Conservation (phyloP, 1,139 yeast genomes). For the Suhomyces maxii region DNA sequence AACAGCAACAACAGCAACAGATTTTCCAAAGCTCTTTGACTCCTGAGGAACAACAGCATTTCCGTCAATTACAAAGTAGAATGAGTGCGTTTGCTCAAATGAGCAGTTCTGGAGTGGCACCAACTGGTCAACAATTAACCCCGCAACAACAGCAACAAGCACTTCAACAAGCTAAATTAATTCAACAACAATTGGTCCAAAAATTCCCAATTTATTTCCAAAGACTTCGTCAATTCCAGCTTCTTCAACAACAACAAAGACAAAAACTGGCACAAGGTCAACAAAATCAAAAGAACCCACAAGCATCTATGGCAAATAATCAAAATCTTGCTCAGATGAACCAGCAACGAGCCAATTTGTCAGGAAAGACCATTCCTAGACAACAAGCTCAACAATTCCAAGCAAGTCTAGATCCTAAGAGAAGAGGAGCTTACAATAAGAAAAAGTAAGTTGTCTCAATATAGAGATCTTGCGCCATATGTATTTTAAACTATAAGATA, state of each 20-base stretch:
- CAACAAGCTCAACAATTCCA: constrained; percentile 6
- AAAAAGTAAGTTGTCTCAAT: constrained; percentile 7
- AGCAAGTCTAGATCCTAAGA: constrained; percentile 15
- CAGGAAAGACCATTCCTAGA: constrained; percentile 17
- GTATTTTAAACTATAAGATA: not conserved
- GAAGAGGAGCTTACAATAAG: constrained; percentile 15
- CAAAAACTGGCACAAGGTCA: constrained; percentile 22
- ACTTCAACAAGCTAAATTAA: constrained; percentile 42
- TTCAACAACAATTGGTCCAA: constrained; percentile 46
- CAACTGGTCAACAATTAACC: constrained; percentile 43
- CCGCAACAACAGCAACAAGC: constrained; percentile 51
- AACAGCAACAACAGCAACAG: constrained; percentile 49
- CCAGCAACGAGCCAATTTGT: constrained; percentile 15
- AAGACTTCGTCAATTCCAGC: constrained; percentile 42
- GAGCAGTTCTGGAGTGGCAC: constrained; percentile 49
- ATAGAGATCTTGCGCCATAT: too few species aligned
- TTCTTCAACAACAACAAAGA: constrained; percentile 39
- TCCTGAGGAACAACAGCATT: constrained; percentile 47
- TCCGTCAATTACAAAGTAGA: constrained; percentile 43
- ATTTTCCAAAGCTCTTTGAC: constrained; percentile 43
- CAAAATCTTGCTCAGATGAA: constrained; percentile 11
- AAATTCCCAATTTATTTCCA: constrained; percentile 48
- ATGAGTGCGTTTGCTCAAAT: constrained; percentile 45
- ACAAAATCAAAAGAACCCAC: constrained; percentile 14
- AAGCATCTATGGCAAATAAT: constrained; percentile 14